Conservation (phyloP, 805 yeast genomes). For the Spathaspora hagerdaliae region DNA sequence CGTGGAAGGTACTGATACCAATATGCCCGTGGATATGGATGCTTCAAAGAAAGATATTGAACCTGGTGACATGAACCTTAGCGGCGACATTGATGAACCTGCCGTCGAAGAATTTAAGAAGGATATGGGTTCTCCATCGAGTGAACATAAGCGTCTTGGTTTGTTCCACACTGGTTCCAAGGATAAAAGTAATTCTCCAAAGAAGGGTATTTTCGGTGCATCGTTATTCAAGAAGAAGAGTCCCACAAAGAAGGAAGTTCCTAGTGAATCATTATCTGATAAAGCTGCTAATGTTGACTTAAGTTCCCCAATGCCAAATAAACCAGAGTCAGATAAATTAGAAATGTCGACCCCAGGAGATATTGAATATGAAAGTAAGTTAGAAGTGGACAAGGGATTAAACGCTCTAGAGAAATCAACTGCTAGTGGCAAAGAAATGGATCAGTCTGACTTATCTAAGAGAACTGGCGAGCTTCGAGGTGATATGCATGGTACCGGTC, state of each 20-base stretch:
- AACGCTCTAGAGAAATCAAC: not conserved
- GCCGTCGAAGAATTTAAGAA: not conserved
- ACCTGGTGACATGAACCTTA: not conserved
- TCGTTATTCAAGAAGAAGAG: not conserved
- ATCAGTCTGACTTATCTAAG: not conserved
- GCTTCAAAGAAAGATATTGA: not conserved
- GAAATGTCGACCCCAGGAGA: not conserved
- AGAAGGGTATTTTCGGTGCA: not conserved
- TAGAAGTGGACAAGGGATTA: not conserved
- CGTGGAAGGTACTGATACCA: not conserved
- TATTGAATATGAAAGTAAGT: not conserved
- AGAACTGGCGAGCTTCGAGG: not conserved
- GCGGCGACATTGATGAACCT: not conserved
- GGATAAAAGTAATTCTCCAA: not conserved
- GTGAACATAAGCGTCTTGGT: not conserved
- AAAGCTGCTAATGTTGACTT: not conserved
- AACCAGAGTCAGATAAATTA: not conserved
- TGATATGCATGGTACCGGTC: not conserved
- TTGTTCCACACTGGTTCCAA: not conserved
- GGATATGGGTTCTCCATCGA: not conserved
- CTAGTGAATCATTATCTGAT: not conserved
- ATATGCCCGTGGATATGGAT: not conserved
- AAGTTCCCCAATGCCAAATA: not conserved
- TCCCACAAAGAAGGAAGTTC: not conserved
- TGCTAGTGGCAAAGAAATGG: too few species aligned